Base-by-base conservation (phyloP, 176 grass and related monocot genomes). In the Lolium perenne region DNA sequence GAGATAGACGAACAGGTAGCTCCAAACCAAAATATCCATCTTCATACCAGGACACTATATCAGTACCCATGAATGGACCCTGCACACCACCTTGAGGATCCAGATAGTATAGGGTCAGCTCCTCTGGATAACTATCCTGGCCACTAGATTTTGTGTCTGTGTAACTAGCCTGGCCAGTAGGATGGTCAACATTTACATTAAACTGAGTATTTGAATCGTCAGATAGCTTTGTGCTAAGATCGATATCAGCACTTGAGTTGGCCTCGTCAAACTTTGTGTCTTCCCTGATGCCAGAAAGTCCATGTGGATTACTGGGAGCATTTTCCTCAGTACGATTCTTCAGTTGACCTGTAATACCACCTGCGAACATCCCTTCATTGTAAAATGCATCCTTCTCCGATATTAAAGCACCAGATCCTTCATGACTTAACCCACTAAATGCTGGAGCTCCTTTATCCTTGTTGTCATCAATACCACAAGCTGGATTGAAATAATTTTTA, bases 61-160 rank as follows among this genome's bases (percentile, higher is more conserved):
- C 94, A 69, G 88, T 86, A 73, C 94, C 94, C 41, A 94, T 80
- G 87, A 99, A 99, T 81, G 97, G 94, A 46, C 97, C 97, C 73
- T 99, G 97, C 66, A 96, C 87, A 8, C 86, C 90, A 73, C 97
- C 97, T 88, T 99, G 97, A 13, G 97, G 97, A 84, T 99, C 97
- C 79, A 84, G 85, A 84, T 99, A 99, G 84, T 84, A 99, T 56
- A 99, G 90, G 53, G 94, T 99, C 80, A 99, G 77, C 23, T 99
- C 94, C 72, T 99, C 94, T 57, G 87, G 92, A 80, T 55, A 66
- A 77, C 68, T 80, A 81, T 56, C 68, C 56, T 83, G 85, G 55
- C 51, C 77, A 57, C 87, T 35, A 67, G 46, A 48, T 77, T 95
- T 92, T 51, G 69, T 62, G 25, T 85, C 86, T 38, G 43, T 22